These are phyloP conservation scores for Lachnellula subtilissima DNA, from an alignment of 2,329 filamentous ascomycete species.

Conservation along the genomic window DNA sequence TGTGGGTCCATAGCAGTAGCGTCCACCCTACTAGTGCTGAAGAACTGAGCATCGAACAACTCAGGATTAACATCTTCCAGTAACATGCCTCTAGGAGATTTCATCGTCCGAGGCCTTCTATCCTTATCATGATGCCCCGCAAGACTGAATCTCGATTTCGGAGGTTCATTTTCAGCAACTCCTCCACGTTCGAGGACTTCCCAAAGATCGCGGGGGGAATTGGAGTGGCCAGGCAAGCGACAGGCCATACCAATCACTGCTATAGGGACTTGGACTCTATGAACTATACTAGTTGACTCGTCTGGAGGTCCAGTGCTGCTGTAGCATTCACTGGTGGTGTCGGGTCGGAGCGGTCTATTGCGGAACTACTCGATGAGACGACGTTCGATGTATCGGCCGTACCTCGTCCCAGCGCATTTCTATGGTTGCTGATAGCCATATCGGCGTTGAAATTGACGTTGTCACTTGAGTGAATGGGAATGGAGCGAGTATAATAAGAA, in stretches of 20 bases:
- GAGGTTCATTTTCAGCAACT: slow-evolving; percentile 58
- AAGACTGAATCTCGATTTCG: slow-evolving; percentile 65
- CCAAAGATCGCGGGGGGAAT: slow-evolving; percentile 32
- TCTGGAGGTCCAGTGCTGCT: neutral
- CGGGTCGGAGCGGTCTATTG: too few relatives aligned
- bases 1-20: slow-evolving; percentile 36
- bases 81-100: slow-evolving; percentile 65
- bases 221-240: slow-evolving; percentile 34
- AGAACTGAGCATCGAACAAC: slow-evolving; percentile 38
- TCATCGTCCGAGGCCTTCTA: slow-evolving; percentile 65
- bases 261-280: slow-evolving; percentile 30
- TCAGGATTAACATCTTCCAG: slow-evolving; percentile 33
- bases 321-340: too few relatives aligned
- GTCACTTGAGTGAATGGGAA: too few relatives aligned
- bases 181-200: slow-evolving; percentile 58
- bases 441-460: too few relatives aligned
- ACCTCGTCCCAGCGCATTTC: too few relatives aligned
- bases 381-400: too few relatives aligned
- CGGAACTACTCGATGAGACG: too few relatives aligned
- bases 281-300: neutral
- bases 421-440: too few relatives aligned
- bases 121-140: slow-evolving; percentile 61
- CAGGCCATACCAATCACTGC: slow-evolving; percentile 37
- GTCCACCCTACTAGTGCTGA: slow-evolving; percentile 35
- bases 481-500: too few relatives aligned